Evolutionary conservation across 441 rosid genomes (phyloP), one percentile per base, ranked within the genome.

Genomic region (Macaranga tanarius): DNA sequence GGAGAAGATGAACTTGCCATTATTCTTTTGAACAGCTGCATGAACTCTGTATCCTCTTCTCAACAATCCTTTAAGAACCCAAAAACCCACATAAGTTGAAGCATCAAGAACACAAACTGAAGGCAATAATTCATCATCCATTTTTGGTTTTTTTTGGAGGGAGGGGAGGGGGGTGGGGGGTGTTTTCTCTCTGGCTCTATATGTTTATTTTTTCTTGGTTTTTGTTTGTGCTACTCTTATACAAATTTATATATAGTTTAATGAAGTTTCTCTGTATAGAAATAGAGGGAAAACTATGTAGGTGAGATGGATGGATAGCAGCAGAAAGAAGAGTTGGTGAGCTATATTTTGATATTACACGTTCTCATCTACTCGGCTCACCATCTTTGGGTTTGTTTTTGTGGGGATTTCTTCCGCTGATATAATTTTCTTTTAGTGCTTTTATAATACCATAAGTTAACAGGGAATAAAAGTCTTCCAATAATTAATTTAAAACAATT

Each of bases 101-200:
- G 97, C 96, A 79, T 90, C 97, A 61, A 90, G 92, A 77, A 89
- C 94, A 71, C 96, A 92, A 51, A 87, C 87, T 16, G 79, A 11
- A 25, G 87, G 76, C 38, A 81, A 77, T 45, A 72, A 75, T 19
- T 81, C 87, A 26, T 42, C 38, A 76, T 76, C 83, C 89, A 79
- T 85, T 40, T 7, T 31, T 45, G 59, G 9, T 3, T 19, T 58
- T 8, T 28, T 50, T 48, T n/a, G n/a, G n/a, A n/a, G n/a, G 31
- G 31, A 28, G 31, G 31, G 31, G 31, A 28, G 31, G 31, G 31
- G 31, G 3, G 31, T 1, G 31, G 31, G 3, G 31, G 31, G 31
- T 28, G 31, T 1, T n/a, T n/a, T n/a, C n/a, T n/a, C 31, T 28
- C 31, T 28, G 3, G 31, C 31, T 28, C 31, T 28, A 3, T 1